Evolutionary conservation across 768 basidiomycete genomes (phyloP).

Genomic region (Cubamyces sp.): DNA sequence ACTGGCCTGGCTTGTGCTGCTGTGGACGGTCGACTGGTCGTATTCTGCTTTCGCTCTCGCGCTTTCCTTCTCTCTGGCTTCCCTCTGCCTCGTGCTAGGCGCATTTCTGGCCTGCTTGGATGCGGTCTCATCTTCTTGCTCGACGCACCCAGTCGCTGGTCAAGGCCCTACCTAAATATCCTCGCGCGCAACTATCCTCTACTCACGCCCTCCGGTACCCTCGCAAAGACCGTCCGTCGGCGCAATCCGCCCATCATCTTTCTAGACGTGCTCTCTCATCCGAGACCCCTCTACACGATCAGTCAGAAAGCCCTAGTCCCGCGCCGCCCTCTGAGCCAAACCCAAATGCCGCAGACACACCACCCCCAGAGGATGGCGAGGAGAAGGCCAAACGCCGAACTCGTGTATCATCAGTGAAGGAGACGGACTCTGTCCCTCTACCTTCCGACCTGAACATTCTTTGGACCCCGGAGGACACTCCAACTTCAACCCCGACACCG

Average conservation of each 20-base stretch:
- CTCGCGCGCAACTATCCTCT: slow-evolving; percentile 36
- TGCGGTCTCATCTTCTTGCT: slow-evolving; percentile 44
- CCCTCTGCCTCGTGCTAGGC: slow-evolving; percentile 16
- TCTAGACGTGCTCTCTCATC: slow-evolving; percentile 41
- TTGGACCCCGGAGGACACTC: slow-evolving; percentile 53
- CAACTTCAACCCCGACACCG: slow-evolving; percentile 18
- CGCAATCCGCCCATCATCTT: slow-evolving; percentile 29
- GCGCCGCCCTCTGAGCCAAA: slow-evolving; percentile 24
- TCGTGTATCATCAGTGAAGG: slow-evolving; percentile 34
- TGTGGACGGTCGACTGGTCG: not conserved
- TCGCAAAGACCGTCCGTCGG: slow-evolving; percentile 33
- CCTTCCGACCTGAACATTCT: slow-evolving; percentile 61
- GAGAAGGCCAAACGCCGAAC: slow-evolving; percentile 44
- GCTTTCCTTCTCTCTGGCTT: slow-evolving; percentile 2
- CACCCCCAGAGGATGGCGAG: slow-evolving; percentile 41
- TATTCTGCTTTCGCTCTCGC: not conserved
- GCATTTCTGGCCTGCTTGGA: slow-evolving; percentile 29
- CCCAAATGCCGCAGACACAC: slow-evolving; percentile 24
- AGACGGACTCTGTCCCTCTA: slow-evolving; percentile 45
- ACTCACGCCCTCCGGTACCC: slow-evolving; percentile 36
- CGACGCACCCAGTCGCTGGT: slow-evolving; percentile 39
- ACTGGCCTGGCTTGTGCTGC: not conserved
- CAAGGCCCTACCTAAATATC: slow-evolving; percentile 32
- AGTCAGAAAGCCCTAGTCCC: slow-evolving; percentile 18
- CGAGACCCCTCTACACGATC: slow-evolving; percentile 27